Evolutionary conservation across 2,329 filamentous ascomycete genomes (phyloP).

Genomic region (Epicoccum nigrum): DNA sequence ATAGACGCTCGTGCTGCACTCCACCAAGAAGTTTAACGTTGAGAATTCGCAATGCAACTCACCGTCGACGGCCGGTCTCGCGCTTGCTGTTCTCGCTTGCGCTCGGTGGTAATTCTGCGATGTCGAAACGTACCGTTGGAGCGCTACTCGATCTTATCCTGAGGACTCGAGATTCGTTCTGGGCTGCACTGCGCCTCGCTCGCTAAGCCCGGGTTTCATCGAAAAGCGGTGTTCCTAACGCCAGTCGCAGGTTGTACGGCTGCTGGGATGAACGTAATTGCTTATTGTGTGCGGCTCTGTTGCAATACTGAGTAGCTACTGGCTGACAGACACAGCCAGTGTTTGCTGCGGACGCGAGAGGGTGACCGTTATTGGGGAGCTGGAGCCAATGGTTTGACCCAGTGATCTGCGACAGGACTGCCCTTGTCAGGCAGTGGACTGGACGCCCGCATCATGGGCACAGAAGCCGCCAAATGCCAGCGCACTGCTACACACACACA

Average conservation of each 20-base stretch:
- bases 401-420: constrained; percentile 22
- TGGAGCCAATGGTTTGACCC: constrained; percentile 42
- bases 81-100: constrained; percentile 8
- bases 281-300: constrained; percentile 42
- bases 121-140: constrained; percentile 12
- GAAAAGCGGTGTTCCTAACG: constrained; percentile 27
- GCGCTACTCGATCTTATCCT: constrained; percentile 10
- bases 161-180: constrained; percentile 35
- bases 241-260: constrained; percentile 27
- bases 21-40: constrained; percentile 26
- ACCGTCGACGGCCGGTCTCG: constrained; percentile 14
- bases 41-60: constrained; percentile 17
- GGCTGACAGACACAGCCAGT: constrained; percentile 21
- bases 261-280: constrained; percentile 15
- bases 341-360: constrained; percentile 19
- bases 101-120: constrained; percentile 6
- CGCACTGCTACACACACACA: constrained; percentile 27
- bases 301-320: constrained; percentile 16
- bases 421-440: constrained; percentile 20
- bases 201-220: constrained; percentile 32
- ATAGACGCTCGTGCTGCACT: constrained; percentile 29
- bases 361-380: constrained; percentile 27
- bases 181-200: constrained; percentile 43
- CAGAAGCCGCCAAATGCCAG: constrained; percentile 28
- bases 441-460: constrained; percentile 15